These are phyloP conservation scores for Clavispora asparagi DNA, from an alignment of 805 yeast genomes.

Conservation along the genomic window DNA sequence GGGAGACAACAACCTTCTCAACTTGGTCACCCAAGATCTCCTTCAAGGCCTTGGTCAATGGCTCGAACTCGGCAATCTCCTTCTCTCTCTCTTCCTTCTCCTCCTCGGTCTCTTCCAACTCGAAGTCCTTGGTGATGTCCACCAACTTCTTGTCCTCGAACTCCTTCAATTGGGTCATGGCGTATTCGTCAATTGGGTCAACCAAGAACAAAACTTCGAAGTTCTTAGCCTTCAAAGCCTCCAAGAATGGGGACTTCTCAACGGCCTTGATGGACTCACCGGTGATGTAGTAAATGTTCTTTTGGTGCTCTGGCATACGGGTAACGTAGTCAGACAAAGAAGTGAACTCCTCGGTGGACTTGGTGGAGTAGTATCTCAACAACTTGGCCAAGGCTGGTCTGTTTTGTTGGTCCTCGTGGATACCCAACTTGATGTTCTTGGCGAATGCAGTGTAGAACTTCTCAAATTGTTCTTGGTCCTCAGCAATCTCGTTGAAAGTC, in stretches of 20 bases:
- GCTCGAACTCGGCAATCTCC: slow-evolving; percentile 88
- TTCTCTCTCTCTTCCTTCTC: slow-evolving; percentile 93
- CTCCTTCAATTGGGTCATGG: slow-evolving; percentile 98
- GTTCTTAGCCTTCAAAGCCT: slow-evolving; percentile 96
- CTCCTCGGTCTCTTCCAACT: slow-evolving; percentile 96
- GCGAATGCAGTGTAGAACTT: slow-evolving; percentile 97
- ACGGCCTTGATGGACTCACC: slow-evolving; percentile 98
- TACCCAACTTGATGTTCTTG: slow-evolving; percentile 97
- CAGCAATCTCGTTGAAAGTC: slow-evolving; percentile 98
- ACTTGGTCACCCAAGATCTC: slow-evolving; percentile 97
- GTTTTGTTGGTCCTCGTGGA: slow-evolving; percentile 98
- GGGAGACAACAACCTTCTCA: slow-evolving; percentile 98
- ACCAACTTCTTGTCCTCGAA: slow-evolving; percentile 98
- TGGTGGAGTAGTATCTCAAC: slow-evolving; percentile 95
- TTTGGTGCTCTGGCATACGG: slow-evolving; percentile 99
- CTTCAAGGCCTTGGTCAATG: slow-evolving; percentile 91
- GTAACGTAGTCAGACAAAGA: slow-evolving; percentile 96
- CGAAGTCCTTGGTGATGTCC: slow-evolving; percentile 98
- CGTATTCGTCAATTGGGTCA: slow-evolving; percentile 99
- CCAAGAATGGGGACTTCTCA: slow-evolving; percentile 98
- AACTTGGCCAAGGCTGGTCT: slow-evolving; percentile 92
- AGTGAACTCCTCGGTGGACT: slow-evolving; percentile 89
- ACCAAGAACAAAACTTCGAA: slow-evolving; percentile 96
- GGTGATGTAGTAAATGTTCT: slow-evolving; percentile 98
- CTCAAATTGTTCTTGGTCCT: slow-evolving; percentile 97